phyloP scores from a whole-genome alignment of 805 yeast genomes.

The Cyberlindnera saturnus region DNA sequence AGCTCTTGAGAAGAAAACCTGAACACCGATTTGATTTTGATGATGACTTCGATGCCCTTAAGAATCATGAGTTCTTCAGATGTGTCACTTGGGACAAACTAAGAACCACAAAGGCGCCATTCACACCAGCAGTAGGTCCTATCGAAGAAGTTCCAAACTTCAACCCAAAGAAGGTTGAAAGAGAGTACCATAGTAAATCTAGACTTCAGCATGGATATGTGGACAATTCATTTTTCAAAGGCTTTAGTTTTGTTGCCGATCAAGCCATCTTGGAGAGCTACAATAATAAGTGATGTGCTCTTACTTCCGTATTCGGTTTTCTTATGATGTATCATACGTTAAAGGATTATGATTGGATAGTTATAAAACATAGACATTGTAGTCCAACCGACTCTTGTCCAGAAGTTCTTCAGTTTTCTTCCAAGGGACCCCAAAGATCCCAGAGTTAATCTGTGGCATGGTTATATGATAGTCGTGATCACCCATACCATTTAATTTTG shows the following conservation, averaged over 20 bases:
- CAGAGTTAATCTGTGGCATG: conserved; percentile 79
- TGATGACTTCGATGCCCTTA: conserved; percentile 32
- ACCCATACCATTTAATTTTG: conserved; percentile 26
- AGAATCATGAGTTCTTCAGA: conserved; percentile 69
- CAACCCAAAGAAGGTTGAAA: neutral
- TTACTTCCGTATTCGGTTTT: neutral
- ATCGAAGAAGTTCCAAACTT: conserved; percentile 46
- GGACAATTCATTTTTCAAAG: conserved; percentile 28
- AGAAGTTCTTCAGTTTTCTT: conserved; percentile 52
- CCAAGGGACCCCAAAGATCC: conserved; percentile 81
- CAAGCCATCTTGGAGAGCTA: conserved; percentile 28
- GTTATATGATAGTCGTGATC: conserved; percentile 26
- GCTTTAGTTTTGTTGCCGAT: conserved; percentile 41
- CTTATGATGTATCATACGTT: neutral
- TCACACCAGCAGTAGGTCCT: conserved; percentile 67
- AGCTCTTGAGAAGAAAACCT: conserved; percentile 64
- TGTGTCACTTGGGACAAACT: conserved; percentile 63
- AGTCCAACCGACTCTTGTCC: conserved; percentile 26
- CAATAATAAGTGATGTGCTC: neutral
- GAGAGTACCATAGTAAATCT: neutral
- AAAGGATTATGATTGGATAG: neutral
- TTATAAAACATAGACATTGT: conserved; percentile 42
- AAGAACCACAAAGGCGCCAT: conserved; percentile 54
- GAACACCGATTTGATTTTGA: conserved; percentile 58
- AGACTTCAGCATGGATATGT: conserved; percentile 4